Percentiles rank a stretch among this genome's conserved stretches.
Conservation (phyloP, 2,329 filamentous ascomycete species). For the Verticillium nonalfalfae region DNA sequence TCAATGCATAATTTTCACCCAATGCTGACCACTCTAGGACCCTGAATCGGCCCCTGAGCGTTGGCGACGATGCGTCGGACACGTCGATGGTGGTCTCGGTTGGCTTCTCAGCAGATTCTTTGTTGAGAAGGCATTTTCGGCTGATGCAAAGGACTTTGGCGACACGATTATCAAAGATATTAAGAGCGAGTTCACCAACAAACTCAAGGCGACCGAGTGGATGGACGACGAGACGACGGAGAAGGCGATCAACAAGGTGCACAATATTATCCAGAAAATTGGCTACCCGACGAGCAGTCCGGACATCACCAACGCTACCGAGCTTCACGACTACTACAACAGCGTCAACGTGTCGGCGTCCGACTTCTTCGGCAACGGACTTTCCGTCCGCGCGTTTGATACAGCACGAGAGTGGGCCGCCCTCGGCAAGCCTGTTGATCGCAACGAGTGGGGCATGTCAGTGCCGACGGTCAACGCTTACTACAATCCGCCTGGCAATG, state of each 20-base stretch:
- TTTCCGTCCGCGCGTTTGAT: constrained; percentile 43
- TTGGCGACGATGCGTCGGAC: constrained; percentile 58
- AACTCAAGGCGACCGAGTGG: constrained; percentile 53
- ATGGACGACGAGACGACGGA: constrained; percentile 56
- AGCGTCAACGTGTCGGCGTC: constrained; percentile 41
- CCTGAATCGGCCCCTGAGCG: constrained; percentile 56
- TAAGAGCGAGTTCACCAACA: constrained; percentile 57
- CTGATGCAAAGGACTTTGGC: constrained; percentile 59
- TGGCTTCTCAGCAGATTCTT: constrained; percentile 70
- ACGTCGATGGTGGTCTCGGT: constrained; percentile 51
- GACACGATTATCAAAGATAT: constrained; percentile 67
- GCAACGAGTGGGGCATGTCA: constrained; percentile 54
- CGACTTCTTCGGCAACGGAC: constrained; percentile 51
- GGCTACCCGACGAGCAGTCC: constrained; percentile 60
- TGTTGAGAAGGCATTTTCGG: constrained; percentile 60
- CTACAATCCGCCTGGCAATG: constrained; percentile 58
- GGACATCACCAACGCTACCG: constrained; percentile 51
- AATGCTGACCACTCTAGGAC: constrained; percentile 28
- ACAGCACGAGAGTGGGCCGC: constrained; percentile 46
- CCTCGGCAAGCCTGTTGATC: constrained; percentile 54
- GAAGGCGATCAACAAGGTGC: constrained; percentile 56
- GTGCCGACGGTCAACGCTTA: constrained; percentile 60
- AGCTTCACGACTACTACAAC: constrained; percentile 50
- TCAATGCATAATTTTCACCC: constrained; percentile 4
- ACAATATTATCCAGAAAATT: constrained; percentile 62